Evolutionary conservation across 2,329 filamentous ascomycete species (phyloP), one percentile per base, ranked within the genome.

Genomic region (Dactylonectria macrodidyma): DNA sequence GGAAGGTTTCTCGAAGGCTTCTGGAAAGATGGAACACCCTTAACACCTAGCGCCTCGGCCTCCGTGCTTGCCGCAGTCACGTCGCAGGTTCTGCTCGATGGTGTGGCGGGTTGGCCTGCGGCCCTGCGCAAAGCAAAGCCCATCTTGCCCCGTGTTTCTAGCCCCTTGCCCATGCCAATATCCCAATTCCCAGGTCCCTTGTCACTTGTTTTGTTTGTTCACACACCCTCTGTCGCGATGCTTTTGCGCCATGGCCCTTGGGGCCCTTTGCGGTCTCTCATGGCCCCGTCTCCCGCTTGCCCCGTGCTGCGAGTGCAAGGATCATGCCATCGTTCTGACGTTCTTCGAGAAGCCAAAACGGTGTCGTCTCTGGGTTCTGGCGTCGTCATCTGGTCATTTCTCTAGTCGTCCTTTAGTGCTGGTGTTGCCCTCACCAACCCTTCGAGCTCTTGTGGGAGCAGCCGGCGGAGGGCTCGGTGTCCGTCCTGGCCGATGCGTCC

Each of bases 1-100:
- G 75, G 79, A 75, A 81, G 74, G 75, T 71, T 82, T 82, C 80
- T 75, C 76, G 80, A 82, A 82, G 73, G 64, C 71, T 76, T 77
- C 73, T 75, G 71, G 73, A 75, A 75, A 75, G 66, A 38, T 59
- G 34, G 54, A 56, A 58, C 34, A 47, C 52, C 46, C 36, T 52
- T 59, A 41, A 41, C n/a, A 48, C 47, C 56, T 48, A 41, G 51
- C 56, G 56, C 50, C 60, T 41, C 16, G 33, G 46, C 34, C 54
- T 66, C 64, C 52, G 64, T 66, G 59, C 55, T 63, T 67, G 54
- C 65, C 65, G 65, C 65, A 67, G 65, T 48, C 65, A 62, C 55
- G 59, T 67, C 64, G 59, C 64, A 66, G 64, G 65, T 62, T 51
- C 34, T 47, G 54, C 46, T 52, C 59, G 19, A 12, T 19, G 41